phyloP scores from a whole-genome alignment of 441 rosid species.

The Kokia cookei region DNA sequence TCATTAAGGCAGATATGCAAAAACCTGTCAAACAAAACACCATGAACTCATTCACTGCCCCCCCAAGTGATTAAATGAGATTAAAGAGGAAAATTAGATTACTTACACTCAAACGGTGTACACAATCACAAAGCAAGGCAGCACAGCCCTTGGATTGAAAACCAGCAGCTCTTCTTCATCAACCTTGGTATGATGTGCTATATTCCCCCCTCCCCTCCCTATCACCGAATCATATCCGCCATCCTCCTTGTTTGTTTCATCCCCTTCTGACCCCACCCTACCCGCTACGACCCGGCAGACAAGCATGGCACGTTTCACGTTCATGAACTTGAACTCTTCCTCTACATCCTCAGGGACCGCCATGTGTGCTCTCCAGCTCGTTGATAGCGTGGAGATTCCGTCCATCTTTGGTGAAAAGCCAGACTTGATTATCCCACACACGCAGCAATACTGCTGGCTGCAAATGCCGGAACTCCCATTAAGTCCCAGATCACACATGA shows the following conservation, averaged over 20 bases:
- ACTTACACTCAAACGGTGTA: conserved; percentile 45
- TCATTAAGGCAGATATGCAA: neutral
- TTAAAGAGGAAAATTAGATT: neutral
- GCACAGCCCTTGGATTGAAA: conserved; percentile 94
- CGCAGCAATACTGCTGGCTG: conserved; percentile 67
- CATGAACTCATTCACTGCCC: neutral
- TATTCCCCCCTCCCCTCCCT: conserved; percentile 47
- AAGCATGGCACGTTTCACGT: conserved; percentile 82
- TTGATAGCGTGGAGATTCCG: conserved; percentile 70
- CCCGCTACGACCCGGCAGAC: conserved; percentile 88
- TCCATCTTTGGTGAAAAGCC: conserved; percentile 90
- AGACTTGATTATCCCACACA: conserved; percentile 71
- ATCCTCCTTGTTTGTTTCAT: conserved; percentile 37
- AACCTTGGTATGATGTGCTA: conserved; percentile 28
- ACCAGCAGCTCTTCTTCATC: conserved; percentile 87
- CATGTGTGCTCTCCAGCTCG: conserved; percentile 81
- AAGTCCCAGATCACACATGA: conserved; percentile 64
- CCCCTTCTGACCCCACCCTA: conserved; percentile 62
- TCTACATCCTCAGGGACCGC: conserved; percentile 73
- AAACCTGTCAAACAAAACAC: neutral
- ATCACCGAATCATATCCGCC: conserved; percentile 70
- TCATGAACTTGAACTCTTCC: conserved; percentile 86
- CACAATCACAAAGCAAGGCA: conserved; percentile 91
- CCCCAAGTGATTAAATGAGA: neutral
- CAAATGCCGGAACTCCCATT: conserved; percentile 53